phyloP scores from a whole-genome alignment of 768 basidiomycete species.

The Boletus rex-veris region DNA sequence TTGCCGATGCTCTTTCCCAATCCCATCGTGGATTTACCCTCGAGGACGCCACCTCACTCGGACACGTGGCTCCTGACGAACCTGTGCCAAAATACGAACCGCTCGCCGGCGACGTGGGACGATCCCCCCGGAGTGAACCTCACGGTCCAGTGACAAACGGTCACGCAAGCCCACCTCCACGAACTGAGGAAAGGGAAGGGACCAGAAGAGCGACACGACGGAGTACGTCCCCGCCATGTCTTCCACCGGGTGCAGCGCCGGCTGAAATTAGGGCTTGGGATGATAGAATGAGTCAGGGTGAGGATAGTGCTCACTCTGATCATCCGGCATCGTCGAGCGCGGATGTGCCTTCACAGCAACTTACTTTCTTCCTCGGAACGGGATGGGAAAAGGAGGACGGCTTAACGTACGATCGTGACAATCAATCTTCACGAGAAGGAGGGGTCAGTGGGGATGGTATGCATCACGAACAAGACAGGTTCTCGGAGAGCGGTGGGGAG shows the following conservation, averaged over 20 bases:
- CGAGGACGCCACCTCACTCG: slow-evolving; percentile 21
- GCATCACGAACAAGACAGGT: slow-evolving; percentile 9
- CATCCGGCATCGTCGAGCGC: slow-evolving; percentile 30
- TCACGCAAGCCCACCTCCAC: slow-evolving; percentile 1
- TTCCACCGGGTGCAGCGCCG: slow-evolving; percentile 43
- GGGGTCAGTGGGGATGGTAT: slow-evolving; percentile 5
- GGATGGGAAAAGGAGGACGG: slow-evolving; percentile 28
- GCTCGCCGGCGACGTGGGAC: slow-evolving; percentile 4
- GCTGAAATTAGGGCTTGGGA: slow-evolving; percentile 36
- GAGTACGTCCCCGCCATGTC: slow-evolving; percentile 37
- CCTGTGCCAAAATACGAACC: slow-evolving; percentile 37
- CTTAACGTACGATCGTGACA: slow-evolving; percentile 26
- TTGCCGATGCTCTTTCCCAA: slow-evolving; percentile 36
- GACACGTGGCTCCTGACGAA: slow-evolving; percentile 8
- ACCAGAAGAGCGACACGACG: slow-evolving; percentile 26
- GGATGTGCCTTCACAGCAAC: slow-evolving; percentile 32
- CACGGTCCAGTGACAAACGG: slow-evolving; percentile 19
- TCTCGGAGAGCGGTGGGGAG: slow-evolving; percentile 10
- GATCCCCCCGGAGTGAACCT: slow-evolving; percentile 13
- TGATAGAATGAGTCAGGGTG: slow-evolving; percentile 33
- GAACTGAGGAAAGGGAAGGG: slow-evolving; percentile 12
- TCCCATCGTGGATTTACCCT: slow-evolving; percentile 24
- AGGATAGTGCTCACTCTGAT: slow-evolving; percentile 30
- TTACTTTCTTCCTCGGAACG: slow-evolving; percentile 32
- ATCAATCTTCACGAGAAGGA: slow-evolving; percentile 3